Percentiles rank a stretch among this genome's conserved stretches.
phyloP scores from a whole-genome alignment of 352 stramenopile species.

The Phytophthora cactorum region DNA sequence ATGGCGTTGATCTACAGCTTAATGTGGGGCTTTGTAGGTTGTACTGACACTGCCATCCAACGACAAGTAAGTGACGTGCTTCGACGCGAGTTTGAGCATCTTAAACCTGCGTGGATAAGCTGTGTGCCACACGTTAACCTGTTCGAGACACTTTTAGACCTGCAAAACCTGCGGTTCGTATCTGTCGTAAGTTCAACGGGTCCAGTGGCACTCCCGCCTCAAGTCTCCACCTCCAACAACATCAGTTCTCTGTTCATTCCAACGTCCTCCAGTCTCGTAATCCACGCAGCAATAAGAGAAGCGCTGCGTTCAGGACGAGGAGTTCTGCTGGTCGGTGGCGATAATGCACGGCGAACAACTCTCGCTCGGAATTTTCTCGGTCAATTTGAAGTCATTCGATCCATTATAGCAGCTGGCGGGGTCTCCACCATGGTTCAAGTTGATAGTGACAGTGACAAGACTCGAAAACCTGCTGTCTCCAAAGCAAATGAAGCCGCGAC shows the following conservation, averaged over 20 bases:
- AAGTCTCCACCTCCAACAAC: background rate
- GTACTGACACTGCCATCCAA: slow-evolving; percentile 22
- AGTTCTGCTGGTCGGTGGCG: slow-evolving; percentile 43
- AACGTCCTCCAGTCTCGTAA: slow-evolving; percentile 45
- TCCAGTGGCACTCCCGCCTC: background rate
- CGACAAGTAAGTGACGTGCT: slow-evolving; percentile 41
- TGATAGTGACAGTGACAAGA: background rate
- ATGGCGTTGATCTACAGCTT: slow-evolving; percentile 60
- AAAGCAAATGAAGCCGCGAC: slow-evolving; percentile 21
- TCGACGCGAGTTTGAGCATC: slow-evolving; percentile 38
- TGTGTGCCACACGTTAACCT: slow-evolving; percentile 38
- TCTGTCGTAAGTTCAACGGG: slow-evolving; percentile 6
- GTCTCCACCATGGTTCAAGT: slow-evolving; percentile 2
- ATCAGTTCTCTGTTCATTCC: slow-evolving; percentile 47
- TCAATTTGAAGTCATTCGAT: slow-evolving; percentile 34
- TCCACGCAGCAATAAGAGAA: slow-evolving; percentile 51
- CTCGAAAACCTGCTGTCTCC: background rate
- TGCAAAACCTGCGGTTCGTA: slow-evolving; percentile 39
- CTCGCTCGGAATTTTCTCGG: slow-evolving; percentile 44
- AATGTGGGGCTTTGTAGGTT: slow-evolving; percentile 56
- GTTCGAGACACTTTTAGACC: slow-evolving; percentile 48
- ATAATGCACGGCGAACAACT: slow-evolving; percentile 39
- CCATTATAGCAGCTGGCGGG: slow-evolving; percentile 16
- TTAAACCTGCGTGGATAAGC: slow-evolving; percentile 30
- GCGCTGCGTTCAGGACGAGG: slow-evolving; percentile 43